A percentile compares a stretch with the other conserved stretches of the same genome.
Conservation (phyloP, 2,329 filamentous ascomycete genomes). For the Fusarium longipes region DNA sequence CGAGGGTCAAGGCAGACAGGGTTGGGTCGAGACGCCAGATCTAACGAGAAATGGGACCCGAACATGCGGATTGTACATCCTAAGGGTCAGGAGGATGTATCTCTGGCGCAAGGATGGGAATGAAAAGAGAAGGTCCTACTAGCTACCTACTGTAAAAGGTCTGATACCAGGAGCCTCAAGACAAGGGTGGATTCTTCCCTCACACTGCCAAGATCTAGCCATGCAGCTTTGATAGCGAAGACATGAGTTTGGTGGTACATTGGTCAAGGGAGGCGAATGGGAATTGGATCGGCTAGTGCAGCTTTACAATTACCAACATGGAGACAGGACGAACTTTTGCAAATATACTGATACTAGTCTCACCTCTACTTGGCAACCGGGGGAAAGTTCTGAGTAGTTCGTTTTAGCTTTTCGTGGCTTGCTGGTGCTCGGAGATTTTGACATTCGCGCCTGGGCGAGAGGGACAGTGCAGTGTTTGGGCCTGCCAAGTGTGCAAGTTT, state of each 20-base stretch:
- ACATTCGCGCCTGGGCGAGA: slow-evolving; percentile 5
- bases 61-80: slow-evolving; percentile 5
- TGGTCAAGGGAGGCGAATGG: slow-evolving; percentile 2
- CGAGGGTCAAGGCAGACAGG: background rate
- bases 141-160: slow-evolving; percentile 31
- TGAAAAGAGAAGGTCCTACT: slow-evolving; percentile 39
- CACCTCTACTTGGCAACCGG: slow-evolving; percentile 9
- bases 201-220: slow-evolving; percentile 17
- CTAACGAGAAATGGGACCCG: slow-evolving; percentile 10
- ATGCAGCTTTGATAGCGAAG: slow-evolving; percentile 11
- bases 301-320: background rate
- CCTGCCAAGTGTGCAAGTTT: background rate
- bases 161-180: slow-evolving; percentile 32
- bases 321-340: slow-evolving; percentile 17
- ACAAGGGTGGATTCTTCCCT: slow-evolving; percentile 17
- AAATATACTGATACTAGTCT: slow-evolving; percentile 8
- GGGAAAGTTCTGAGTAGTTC: slow-evolving; percentile 10
- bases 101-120: slow-evolving; percentile 29
- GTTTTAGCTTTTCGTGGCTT: slow-evolving; percentile 2
- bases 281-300: slow-evolving; percentile 7
- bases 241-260: background rate
- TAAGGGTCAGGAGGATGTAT: slow-evolving; percentile 24
- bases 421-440: slow-evolving; percentile 19
- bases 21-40: slow-evolving; percentile 22
- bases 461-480: background rate